Evolutionary conservation across 2,329 filamentous ascomycete genomes (phyloP).

Genomic region (Neocatenulostroma microsporum): DNA sequence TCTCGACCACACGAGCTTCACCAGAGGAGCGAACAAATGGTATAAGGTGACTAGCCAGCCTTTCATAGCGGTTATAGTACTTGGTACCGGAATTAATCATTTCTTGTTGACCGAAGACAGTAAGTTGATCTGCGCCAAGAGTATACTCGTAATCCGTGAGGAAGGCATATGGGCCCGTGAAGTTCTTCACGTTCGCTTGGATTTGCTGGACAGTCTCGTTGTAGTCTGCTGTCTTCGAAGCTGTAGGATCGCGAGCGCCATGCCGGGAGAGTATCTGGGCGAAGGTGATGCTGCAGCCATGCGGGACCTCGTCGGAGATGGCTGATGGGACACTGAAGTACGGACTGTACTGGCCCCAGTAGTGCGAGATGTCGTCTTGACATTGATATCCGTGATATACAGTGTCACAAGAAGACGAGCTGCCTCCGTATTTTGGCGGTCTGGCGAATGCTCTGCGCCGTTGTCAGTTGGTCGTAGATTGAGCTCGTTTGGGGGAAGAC

Average conservation of each 20-base stretch:
- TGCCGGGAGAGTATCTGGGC: conserved; percentile 76
- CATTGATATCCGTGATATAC: conserved; percentile 53
- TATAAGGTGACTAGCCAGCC: conserved; percentile 49
- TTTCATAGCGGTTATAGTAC: conserved; percentile 66
- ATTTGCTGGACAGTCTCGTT: conserved; percentile 57
- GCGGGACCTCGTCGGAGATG: conserved; percentile 53
- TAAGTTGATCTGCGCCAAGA: conserved; percentile 63
- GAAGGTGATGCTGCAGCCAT: conserved; percentile 67
- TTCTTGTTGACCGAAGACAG: conserved; percentile 58
- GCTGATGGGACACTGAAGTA: conserved; percentile 68
- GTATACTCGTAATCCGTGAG: conserved; percentile 63
- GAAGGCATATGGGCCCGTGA: conserved; percentile 59
- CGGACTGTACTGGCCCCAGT: conserved; percentile 79
- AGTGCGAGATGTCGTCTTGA: conserved; percentile 52
- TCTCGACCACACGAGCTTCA: conserved; percentile 63
- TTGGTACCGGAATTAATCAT: conserved; percentile 67
- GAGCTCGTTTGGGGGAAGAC: neutral
- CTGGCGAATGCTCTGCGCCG: neutral
- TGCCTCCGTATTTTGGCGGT: neutral
- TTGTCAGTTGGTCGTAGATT: too few species aligned
- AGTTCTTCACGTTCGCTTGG: conserved; percentile 49
- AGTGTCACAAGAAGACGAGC: conserved; percentile 18
- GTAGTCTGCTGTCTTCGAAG: conserved; percentile 58
- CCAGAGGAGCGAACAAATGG: conserved; percentile 69
- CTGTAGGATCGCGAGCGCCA: conserved; percentile 73